Evolutionary conservation across 2,329 filamentous ascomycete species (phyloP), one percentile per base, ranked within the genome.

Genomic region (Nothophaeocryptopus gaeumannii): DNA sequence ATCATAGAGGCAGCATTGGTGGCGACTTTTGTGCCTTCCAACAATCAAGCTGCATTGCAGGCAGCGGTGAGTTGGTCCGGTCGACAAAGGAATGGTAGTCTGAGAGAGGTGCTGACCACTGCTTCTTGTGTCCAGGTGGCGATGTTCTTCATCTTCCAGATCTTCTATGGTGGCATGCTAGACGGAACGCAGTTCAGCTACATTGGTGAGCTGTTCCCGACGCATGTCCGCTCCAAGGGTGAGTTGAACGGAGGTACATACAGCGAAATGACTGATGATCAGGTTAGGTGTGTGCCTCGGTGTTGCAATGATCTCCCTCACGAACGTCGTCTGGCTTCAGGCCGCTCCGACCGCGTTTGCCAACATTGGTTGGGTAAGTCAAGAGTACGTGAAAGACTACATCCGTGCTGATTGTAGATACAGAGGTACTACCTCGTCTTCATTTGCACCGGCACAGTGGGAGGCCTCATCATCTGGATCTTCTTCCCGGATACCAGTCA

Each of bases 271-370:
- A n/a, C n/a, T n/a, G n/a, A n/a, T n/a, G n/a, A n/a, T n/a, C n/a
- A n/a, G n/a, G n/a, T n/a, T n/a, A n/a, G n/a, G n/a, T 9, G 59
- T 61, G 50, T 54, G 44, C 0, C 32, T 54, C 3, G 58, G 58
- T 11, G 54, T 60, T 11, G 54, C 58, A 5, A 59, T 56, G 52
- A 59, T 59, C 16, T 53, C 47, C 3, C 39, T 60, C 16, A 59
- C 59, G 58, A 60, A 59, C 14, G 59, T 60, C 38, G 48, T 60
- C 38, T 59, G 56, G 55, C 47, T 60, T 8, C 56, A 59, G 37
- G 45, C 46, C 30, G 58, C 58, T 8, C 56, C 56, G 0, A 53
- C 47, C 12, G 53, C 52, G 8, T 47, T 50, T 9, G 51, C 45
- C 16, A 50, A 41, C 3, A 53, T 55, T 13, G 54, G 50, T 2